Evolutionary conservation across 108 stramenopile genomes (phyloP).

Genomic region (Pinguiococcus pyrenoidosus): DNA sequence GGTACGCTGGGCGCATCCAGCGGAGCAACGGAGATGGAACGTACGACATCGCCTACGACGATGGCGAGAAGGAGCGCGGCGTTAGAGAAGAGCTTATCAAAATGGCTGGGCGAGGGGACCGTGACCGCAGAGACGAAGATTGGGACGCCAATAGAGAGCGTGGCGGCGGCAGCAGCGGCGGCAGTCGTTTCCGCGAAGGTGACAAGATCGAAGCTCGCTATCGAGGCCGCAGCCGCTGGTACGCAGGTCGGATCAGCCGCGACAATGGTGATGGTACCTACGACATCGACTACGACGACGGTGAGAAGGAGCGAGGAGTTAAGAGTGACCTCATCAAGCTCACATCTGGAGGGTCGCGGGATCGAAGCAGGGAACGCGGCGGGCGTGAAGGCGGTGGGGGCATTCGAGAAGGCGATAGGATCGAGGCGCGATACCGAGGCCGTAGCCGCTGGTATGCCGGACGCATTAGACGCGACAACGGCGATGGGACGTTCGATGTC

Average conservation of each 20-base stretch:
- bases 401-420: slow-evolving; percentile 25
- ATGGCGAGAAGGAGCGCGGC: slow-evolving; percentile 32
- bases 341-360: slow-evolving; percentile 11
- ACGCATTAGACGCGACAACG: slow-evolving; percentile 15
- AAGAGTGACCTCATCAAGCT: slow-evolving; percentile 8
- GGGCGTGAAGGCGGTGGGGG: no score
- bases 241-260: slow-evolving; percentile 15
- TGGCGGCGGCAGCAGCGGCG: no score
- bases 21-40: slow-evolving; percentile 34
- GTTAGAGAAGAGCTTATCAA: slow-evolving; percentile 22
- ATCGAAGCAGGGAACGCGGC: no score
- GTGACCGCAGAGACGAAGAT: no score
- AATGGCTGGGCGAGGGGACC: no score
- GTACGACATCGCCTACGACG: slow-evolving; percentile 40
- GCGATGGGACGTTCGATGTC: slow-evolving; percentile 40
- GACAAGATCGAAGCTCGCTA: slow-evolving; percentile 38
- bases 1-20: slow-evolving; percentile 29
- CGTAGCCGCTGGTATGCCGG: slow-evolving; percentile 28
- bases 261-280: slow-evolving; percentile 36
- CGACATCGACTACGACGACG: slow-evolving; percentile 38
- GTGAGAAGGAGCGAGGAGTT: slow-evolving; percentile 26
- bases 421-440: slow-evolving; percentile 36
- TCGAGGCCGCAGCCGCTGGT: slow-evolving; percentile 22
- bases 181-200: slow-evolving; percentile 6
- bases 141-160: no score